A percentile compares a stretch with the other conserved stretches of the same genome.
Conservation (phyloP, 202 grass and related monocot species). For the Saccharum hybrid region DNA sequence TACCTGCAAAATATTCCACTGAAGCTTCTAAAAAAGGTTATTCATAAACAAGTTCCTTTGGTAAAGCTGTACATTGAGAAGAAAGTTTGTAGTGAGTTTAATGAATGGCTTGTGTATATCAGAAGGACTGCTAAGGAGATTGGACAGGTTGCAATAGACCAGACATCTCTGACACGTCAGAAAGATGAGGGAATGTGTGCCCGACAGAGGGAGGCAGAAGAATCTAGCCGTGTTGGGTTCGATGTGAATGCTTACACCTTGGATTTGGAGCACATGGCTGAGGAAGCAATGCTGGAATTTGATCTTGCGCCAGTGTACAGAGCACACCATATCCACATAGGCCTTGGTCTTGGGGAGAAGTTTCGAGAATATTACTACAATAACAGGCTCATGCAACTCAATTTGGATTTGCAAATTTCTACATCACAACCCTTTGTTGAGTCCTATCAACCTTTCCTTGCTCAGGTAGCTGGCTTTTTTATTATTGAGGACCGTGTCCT, state of each 20-base stretch:
- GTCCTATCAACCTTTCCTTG: constrained; percentile 66
- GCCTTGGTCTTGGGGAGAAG: constrained; percentile 69
- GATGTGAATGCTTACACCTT: constrained; percentile 61
- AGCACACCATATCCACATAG: constrained; percentile 60
- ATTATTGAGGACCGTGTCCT: constrained; percentile 74
- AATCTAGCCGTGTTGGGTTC: constrained; percentile 49
- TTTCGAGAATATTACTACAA: constrained; percentile 78
- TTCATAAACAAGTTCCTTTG: constrained; percentile 70
- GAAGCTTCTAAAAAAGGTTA: constrained; percentile 60
- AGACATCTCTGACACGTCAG: constrained; percentile 52
- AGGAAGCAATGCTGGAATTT: constrained; percentile 62
- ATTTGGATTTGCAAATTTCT: constrained; percentile 79
- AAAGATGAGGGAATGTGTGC: constrained; percentile 56
- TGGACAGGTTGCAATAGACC: constrained; percentile 64
- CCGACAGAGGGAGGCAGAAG: constrained; percentile 65
- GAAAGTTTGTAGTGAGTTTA: constrained; percentile 76
- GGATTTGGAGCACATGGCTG: constrained; percentile 54
- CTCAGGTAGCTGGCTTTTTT: constrained; percentile 87
- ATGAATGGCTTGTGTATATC: constrained; percentile 80
- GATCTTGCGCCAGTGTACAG: constrained; percentile 74
- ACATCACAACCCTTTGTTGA: constrained; percentile 72
- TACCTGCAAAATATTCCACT: constrained; percentile 68
- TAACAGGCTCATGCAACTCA: constrained; percentile 80
- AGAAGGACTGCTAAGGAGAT: constrained; percentile 66
- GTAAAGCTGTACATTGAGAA: constrained; percentile 80